Evolutionary conservation across 2,329 filamentous ascomycete species (phyloP).

Genomic region (Monilinia vaccinii-corymbosi): DNA sequence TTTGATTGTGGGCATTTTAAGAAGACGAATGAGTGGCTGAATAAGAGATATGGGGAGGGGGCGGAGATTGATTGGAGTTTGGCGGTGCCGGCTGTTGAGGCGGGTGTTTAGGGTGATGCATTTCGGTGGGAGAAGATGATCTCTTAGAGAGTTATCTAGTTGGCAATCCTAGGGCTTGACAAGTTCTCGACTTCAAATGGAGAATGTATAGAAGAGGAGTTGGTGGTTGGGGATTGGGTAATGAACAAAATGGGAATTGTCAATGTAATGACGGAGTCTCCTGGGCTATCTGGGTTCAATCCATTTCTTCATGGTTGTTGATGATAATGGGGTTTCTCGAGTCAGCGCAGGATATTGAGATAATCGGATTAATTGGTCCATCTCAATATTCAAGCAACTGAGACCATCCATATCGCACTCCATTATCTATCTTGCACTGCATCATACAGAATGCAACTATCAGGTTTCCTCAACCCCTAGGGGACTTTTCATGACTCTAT

Average conservation of each 20-base stretch:
- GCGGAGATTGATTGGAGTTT: conserved; percentile 80
- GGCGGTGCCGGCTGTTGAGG: conserved; percentile 1
- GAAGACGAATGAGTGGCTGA: conserved; percentile 78
- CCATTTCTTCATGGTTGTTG: background rate
- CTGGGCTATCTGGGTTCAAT: background rate
- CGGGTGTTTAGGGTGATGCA: background rate
- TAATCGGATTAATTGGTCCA: background rate
- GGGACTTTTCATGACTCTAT: background rate
- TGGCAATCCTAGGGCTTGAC: too few relatives aligned
- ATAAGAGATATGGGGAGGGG: conserved; percentile 66
- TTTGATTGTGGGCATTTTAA: conserved; percentile 77
- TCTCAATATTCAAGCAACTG: background rate
- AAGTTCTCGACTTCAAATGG: background rate
- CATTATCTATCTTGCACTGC: background rate
- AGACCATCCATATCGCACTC: background rate
- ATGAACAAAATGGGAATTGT: background rate
- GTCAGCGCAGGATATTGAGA: background rate
- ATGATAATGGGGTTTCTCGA: background rate
- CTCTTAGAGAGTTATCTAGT: background rate
- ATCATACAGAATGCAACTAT: background rate
- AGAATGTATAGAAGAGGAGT: background rate
- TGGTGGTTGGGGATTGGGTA: background rate
- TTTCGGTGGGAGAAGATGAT: background rate
- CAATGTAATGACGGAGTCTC: background rate
- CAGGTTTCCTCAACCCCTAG: background rate